Conservation (phyloP, 2,329 filamentous ascomycete species). For the Aspergillus glaucus region DNA sequence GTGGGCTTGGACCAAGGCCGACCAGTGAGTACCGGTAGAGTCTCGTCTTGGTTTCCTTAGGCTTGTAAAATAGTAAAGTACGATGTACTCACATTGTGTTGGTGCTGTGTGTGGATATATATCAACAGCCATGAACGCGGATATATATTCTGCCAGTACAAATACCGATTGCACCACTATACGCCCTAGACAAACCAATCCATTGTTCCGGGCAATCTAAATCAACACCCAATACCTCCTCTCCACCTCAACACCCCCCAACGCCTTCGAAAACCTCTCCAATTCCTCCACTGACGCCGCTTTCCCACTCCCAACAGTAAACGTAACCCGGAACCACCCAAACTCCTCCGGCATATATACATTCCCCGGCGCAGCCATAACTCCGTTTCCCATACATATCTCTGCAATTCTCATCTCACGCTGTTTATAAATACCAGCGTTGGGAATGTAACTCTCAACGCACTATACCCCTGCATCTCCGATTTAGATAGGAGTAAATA, state of each 20-base stretch:
- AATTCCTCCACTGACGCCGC: slow-evolving; percentile 6
- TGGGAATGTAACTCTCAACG: neutral
- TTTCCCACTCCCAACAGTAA: slow-evolving; percentile 5
- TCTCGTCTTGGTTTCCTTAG: too few relatives aligned
- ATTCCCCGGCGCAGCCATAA: slow-evolving; percentile 8
- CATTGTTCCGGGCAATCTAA: too few relatives aligned
- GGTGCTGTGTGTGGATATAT: too few relatives aligned
- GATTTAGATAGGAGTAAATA: slow-evolving; percentile 2
- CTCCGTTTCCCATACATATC: slow-evolving; percentile 6
- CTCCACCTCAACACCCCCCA: neutral
- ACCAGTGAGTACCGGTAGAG: slow-evolving; percentile 2
- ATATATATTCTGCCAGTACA: too few relatives aligned
- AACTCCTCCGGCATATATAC: slow-evolving; percentile 6
- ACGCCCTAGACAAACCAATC: too few relatives aligned
- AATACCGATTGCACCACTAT: too few relatives aligned
- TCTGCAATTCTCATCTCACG: slow-evolving; percentile 5
- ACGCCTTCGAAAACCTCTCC: slow-evolving; percentile 1
- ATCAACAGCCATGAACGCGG: too few relatives aligned
- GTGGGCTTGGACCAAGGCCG: slow-evolving; percentile 20
- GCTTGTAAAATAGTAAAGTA: too few relatives aligned
- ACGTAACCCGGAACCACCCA: slow-evolving; percentile 10
- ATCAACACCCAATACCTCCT: too few relatives aligned
- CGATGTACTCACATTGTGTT: too few relatives aligned
- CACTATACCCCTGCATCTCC: neutral
- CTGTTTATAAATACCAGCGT: neutral